Evolutionary conservation across 345 rosid species (phyloP).

Genomic region (Barbarea vulgaris): DNA sequence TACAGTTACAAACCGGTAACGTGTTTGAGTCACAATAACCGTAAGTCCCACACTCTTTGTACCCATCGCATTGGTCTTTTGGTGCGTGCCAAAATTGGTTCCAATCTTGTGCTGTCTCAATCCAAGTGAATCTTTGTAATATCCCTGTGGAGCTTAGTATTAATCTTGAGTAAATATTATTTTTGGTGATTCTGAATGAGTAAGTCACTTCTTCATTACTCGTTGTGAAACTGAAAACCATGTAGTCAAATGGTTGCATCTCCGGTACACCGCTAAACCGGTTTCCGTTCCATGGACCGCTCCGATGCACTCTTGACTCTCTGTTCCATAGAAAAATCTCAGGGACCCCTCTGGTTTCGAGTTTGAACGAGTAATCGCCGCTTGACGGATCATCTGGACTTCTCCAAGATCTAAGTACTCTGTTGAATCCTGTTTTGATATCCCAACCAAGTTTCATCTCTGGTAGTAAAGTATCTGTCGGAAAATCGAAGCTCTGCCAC

Average conservation of each 20-base stretch:
- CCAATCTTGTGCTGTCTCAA: too few species aligned
- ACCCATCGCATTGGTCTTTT: conserved; percentile 47
- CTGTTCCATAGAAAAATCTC: conserved; percentile 41
- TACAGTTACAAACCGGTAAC: conserved; percentile 66
- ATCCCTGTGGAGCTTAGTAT: too few species aligned
- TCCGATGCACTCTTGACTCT: conserved; percentile 32
- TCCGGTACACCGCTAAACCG: conserved; percentile 66
- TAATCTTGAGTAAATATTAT: conserved; percentile 50
- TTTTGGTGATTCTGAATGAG: conserved; percentile 31
- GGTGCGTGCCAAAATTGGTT: too few species aligned
- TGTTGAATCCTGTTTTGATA: conserved; percentile 37
- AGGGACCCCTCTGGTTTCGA: conserved; percentile 54
- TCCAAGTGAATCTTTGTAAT: too few species aligned
- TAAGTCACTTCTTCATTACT: conserved; percentile 42
- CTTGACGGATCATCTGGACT: conserved; percentile 51
- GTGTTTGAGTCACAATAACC: conserved; percentile 59
- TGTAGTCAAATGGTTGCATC: conserved; percentile 41
- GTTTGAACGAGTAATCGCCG: conserved; percentile 48
- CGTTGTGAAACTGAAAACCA: conserved; percentile 40
- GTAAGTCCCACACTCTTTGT: conserved; percentile 56
- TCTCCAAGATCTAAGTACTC: conserved; percentile 56
- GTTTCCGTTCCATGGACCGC: conserved; percentile 71
- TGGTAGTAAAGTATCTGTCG: conserved; percentile 49
- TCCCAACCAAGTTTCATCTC: conserved; percentile 75
- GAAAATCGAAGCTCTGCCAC: background rate